Conservation (phyloP, 116 monocot species). For the Thalassia testudinum region DNA sequence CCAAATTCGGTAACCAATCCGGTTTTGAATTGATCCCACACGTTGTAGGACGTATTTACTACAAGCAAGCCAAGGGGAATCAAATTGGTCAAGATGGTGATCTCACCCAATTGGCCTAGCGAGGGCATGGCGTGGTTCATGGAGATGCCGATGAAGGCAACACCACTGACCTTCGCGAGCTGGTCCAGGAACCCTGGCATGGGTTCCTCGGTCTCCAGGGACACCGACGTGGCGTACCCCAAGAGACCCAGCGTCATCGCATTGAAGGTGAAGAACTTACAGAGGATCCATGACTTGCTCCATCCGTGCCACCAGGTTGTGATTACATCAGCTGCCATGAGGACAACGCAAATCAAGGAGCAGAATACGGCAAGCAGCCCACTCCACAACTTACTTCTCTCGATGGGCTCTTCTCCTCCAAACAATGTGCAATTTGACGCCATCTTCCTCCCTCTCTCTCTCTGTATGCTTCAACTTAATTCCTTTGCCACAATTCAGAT, state of each 20-base stretch:
- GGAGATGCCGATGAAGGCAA: neutral
- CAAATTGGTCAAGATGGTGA: neutral
- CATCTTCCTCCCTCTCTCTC: too few species aligned
- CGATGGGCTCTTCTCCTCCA: too few species aligned
- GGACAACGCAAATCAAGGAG: neutral
- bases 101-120: neutral
- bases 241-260: neutral
- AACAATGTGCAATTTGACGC: too few species aligned
- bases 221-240: neutral
- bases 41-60: neutral
- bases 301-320: neutral
- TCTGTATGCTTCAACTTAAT: too few species aligned
- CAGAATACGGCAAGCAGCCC: too few species aligned
- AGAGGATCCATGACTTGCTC: neutral
- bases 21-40: neutral
- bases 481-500: too few species aligned
- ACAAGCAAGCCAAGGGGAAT: neutral
- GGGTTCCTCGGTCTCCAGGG: neutral
- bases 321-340: too few species aligned
- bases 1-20: neutral
- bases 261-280: neutral
- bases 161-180: neutral
- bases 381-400: too few species aligned
- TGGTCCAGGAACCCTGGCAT: neutral
- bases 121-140: neutral